Conservation (phyloP, 2,329 filamentous ascomycete genomes). For the Catunica adiposa region DNA sequence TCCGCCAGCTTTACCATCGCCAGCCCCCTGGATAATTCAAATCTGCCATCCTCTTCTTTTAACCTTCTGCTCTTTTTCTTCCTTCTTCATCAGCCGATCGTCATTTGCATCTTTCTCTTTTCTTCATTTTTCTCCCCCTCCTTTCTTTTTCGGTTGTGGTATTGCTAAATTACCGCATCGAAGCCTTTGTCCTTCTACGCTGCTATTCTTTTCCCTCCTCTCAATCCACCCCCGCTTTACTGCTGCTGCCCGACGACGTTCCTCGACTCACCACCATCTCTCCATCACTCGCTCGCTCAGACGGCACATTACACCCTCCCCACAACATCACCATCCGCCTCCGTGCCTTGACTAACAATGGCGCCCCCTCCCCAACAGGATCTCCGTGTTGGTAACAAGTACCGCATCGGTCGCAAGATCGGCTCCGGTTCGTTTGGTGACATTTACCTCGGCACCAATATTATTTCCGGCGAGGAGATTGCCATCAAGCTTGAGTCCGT, state of each 20-base stretch:
- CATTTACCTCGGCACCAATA: conserved; percentile 98
- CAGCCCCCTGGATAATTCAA: background rate
- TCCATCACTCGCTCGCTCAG: background rate
- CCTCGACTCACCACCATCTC: background rate
- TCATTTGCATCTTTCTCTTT: too few relatives aligned
- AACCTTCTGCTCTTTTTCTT: background rate
- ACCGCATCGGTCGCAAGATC: conserved; percentile 98
- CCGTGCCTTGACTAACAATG: conserved; percentile 3
- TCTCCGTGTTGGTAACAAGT: conserved; percentile 97
- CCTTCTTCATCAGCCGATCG: background rate
- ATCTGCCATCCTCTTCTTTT: background rate
- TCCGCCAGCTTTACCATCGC: background rate
- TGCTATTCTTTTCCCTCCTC: background rate
- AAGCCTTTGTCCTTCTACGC: background rate
- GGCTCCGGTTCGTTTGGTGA: conserved; percentile 95
- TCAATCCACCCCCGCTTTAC: background rate
- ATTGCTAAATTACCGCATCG: background rate
- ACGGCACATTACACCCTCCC: too few relatives aligned
- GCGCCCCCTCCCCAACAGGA: conserved; percentile 40
- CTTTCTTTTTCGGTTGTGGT: background rate
- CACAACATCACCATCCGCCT: background rate
- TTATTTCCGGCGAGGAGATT: conserved; percentile 98
- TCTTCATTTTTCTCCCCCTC: background rate
- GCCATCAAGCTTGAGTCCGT: conserved; percentile 99
- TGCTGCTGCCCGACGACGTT: background rate